These are phyloP conservation scores for Pharus latifolius DNA, from an alignment of 176 grass and related monocot genomes.

Conservation along the genomic window DNA sequence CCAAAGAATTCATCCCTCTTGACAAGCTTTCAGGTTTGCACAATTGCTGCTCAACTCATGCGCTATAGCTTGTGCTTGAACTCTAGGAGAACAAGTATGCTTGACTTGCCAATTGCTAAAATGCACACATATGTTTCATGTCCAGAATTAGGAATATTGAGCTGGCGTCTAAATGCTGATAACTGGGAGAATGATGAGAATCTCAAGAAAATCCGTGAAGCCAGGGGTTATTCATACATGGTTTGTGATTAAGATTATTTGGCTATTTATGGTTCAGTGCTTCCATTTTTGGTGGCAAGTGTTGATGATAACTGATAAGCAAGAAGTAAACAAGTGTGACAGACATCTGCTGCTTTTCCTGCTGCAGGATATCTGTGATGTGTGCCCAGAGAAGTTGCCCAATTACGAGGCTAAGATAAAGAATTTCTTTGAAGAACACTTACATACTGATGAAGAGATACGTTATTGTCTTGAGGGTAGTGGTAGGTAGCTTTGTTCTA, in stretches of 20 bases:
- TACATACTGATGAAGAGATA: slow-evolving; percentile 95
- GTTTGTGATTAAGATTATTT: slow-evolving; percentile 18
- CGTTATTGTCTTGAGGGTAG: slow-evolving; percentile 88
- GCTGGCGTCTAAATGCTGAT: slow-evolving; percentile 65
- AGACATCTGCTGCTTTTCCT: slow-evolving; percentile 2
- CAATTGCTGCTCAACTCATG: background rate
- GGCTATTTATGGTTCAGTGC: background rate
- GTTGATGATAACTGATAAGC: background rate
- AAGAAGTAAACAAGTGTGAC: background rate
- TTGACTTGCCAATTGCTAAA: slow-evolving; percentile 3
- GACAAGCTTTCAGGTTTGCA: slow-evolving; percentile 57
- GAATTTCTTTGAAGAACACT: slow-evolving; percentile 86
- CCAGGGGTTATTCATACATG: slow-evolving; percentile 82
- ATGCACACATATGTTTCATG: background rate
- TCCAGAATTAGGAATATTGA: slow-evolving; percentile 74
- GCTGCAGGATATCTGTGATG: slow-evolving; percentile 75
- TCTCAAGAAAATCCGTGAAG: slow-evolving; percentile 93
- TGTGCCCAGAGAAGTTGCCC: slow-evolving; percentile 73
- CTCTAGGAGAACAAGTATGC: background rate
- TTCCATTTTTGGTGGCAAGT: background rate
- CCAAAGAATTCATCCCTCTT: slow-evolving; percentile 73
- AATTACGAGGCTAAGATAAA: slow-evolving; percentile 86
- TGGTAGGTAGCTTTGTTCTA: slow-evolving; percentile 40
- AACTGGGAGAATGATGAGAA: slow-evolving; percentile 81
- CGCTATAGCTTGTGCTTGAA: background rate